These are phyloP conservation scores for Chenopodium berlandieri DNA, from an alignment of 148 eudicot genomes.

Conservation along the genomic window DNA sequence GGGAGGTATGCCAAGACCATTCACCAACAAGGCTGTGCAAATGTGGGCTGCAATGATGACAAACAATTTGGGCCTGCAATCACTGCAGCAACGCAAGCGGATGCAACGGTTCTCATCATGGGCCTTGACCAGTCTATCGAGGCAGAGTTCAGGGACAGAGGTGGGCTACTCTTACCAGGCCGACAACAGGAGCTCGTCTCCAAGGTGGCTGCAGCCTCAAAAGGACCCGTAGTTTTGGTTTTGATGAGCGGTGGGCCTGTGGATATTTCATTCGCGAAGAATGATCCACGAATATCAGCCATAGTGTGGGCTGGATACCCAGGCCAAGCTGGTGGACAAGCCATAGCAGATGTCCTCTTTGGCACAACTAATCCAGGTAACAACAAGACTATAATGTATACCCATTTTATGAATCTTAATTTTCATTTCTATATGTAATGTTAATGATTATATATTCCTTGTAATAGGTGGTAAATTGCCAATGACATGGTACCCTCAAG, in stretches of 20 bases:
- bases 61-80: slow-evolving; percentile 55
- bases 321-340: slow-evolving; percentile 91
- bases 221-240: slow-evolving; percentile 70
- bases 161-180: slow-evolving; percentile 73
- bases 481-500: slow-evolving; percentile 96
- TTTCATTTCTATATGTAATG: background rate
- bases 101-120: slow-evolving; percentile 71
- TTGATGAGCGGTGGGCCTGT: slow-evolving; percentile 89
- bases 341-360: slow-evolving; percentile 82
- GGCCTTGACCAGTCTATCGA: slow-evolving; percentile 93
- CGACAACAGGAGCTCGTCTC: slow-evolving; percentile 78
- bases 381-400: too few species aligned
- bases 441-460: background rate
- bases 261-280: slow-evolving; percentile 77
- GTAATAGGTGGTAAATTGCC: slow-evolving; percentile 80
- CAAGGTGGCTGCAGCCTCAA: slow-evolving; percentile 69
- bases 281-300: slow-evolving; percentile 54
- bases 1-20: slow-evolving; percentile 54
- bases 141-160: slow-evolving; percentile 76
- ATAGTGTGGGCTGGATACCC: slow-evolving; percentile 96
- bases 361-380: slow-evolving; percentile 84
- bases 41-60: slow-evolving; percentile 57
- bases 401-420: background rate
- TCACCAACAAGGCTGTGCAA: slow-evolving; percentile 61
- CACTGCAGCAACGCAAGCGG: slow-evolving; percentile 63